Conservation (phyloP, 805 yeast genomes). For the Spathaspora girioi region DNA sequence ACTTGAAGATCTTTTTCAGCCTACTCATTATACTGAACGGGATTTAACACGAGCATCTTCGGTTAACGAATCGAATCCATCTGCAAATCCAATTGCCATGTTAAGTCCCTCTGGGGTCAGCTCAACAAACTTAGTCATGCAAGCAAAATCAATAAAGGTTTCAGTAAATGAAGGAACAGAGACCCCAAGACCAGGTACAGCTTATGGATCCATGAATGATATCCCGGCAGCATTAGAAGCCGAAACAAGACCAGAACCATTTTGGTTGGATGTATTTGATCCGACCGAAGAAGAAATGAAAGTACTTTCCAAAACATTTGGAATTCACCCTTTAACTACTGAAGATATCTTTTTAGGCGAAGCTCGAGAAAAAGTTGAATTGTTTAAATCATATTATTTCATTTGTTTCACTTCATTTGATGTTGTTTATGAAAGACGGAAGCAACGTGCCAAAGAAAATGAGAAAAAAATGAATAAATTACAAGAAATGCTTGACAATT, state of each 20-base stretch:
- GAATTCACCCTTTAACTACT: constrained; percentile 93
- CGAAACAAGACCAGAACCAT: constrained; percentile 18
- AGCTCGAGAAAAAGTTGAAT: constrained; percentile 91
- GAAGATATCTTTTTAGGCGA: constrained; percentile 94
- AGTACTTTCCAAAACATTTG: constrained; percentile 82
- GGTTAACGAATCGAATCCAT: neutral
- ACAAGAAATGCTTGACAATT: constrained; percentile 31
- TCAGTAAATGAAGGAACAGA: neutral
- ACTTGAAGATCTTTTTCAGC: constrained; percentile 23
- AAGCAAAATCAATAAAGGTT: neutral
- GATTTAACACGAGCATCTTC: constrained; percentile 5
- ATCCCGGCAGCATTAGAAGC: neutral
- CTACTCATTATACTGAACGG: constrained; percentile 15
- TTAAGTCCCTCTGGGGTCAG: neutral
- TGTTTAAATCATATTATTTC: constrained; percentile 85
- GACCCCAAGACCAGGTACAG: constrained; percentile 1
- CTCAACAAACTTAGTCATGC: neutral
- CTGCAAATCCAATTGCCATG: constrained; percentile 4
- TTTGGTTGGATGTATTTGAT: constrained; percentile 86
- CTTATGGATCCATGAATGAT: constrained; percentile 4
- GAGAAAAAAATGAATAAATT: constrained; percentile 36
- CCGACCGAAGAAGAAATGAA: constrained; percentile 98
- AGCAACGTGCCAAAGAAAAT: constrained; percentile 45
- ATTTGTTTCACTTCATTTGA: constrained; percentile 70
- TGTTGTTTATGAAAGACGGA: constrained; percentile 70